phyloP scores from a whole-genome alignment of 148 eudicot genomes.

The Chenopodium formosanum region DNA sequence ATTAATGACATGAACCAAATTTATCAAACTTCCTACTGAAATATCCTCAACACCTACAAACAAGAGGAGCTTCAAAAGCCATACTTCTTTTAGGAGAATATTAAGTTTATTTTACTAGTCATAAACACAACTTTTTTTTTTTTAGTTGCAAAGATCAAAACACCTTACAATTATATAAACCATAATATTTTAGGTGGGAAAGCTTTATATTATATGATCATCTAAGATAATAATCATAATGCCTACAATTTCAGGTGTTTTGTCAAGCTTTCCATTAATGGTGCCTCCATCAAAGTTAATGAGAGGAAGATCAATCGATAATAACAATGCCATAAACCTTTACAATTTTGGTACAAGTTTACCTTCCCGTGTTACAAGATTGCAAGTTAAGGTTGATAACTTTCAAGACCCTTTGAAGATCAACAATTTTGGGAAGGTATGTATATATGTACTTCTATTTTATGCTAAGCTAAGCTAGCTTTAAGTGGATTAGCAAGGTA shows the following conservation, averaged over 20 bases:
- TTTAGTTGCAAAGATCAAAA: not conserved
- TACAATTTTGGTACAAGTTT: conserved; percentile 15
- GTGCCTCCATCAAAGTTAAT: conserved; percentile 16
- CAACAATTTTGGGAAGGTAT: conserved; percentile 31
- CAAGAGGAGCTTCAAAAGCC: not conserved
- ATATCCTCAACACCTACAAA: not conserved
- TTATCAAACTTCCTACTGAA: not conserved
- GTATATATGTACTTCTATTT: not conserved
- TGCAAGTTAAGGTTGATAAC: conserved; percentile 29
- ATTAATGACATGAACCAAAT: not conserved
- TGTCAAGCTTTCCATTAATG: conserved; percentile 18
- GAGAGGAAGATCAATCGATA: not conserved
- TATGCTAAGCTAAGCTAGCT: no score
- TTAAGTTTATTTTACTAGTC: no score
- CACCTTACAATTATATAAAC: not conserved
- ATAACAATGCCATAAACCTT: not conserved
- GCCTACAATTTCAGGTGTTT: conserved; percentile 28
- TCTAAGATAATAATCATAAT: conserved; percentile 15
- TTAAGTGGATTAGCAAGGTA: no score
- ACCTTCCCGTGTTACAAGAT: conserved; percentile 7
- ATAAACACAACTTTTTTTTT: not conserved
- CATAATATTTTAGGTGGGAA: not conserved
- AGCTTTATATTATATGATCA: not conserved
- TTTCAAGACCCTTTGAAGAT: conserved; percentile 27
- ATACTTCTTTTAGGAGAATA: not conserved